phyloP scores from a whole-genome alignment of 2,329 filamentous ascomycete genomes.

The Aureobasidium sp. region DNA sequence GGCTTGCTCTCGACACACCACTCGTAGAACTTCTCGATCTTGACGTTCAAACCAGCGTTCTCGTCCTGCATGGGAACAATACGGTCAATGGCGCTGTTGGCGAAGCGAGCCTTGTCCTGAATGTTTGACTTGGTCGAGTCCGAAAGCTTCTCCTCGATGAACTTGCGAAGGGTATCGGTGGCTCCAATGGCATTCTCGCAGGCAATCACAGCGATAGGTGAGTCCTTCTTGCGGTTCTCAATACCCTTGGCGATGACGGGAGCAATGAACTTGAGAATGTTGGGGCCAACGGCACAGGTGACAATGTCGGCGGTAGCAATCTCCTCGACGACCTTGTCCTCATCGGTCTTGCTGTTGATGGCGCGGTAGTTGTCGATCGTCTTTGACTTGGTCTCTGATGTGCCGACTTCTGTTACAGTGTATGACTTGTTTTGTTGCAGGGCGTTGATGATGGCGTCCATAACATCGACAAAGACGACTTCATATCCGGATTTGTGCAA shows the following conservation, averaged over 20 bases:
- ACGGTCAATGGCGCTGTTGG: conserved; percentile 96
- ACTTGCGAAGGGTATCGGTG: conserved; percentile 75
- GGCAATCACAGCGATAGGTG: conserved; percentile 83
- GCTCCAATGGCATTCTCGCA: conserved; percentile 97
- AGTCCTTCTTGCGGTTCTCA: conserved; percentile 58
- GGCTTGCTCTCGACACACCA: conserved; percentile 92
- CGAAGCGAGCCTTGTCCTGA: conserved; percentile 72
- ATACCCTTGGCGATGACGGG: conserved; percentile 94
- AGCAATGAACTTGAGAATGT: conserved; percentile 93
- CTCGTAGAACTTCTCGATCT: conserved; percentile 97
- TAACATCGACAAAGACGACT: conserved; percentile 93
- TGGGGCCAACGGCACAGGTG: conserved; percentile 94
- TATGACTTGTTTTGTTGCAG: conserved; percentile 73
- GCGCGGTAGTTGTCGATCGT: conserved; percentile 92
- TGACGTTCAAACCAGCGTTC: conserved; percentile 77
- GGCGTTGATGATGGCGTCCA: conserved; percentile 70
- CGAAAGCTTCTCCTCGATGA: conserved; percentile 66
- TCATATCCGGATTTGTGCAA: conserved; percentile 92
- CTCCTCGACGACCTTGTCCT: conserved; percentile 73
- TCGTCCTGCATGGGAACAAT: conserved; percentile 89
- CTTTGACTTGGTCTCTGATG: conserved; percentile 71
- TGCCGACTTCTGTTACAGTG: conserved; percentile 86
- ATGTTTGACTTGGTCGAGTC: conserved; percentile 61
- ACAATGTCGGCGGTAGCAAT: conserved; percentile 84
- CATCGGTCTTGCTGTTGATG: conserved; percentile 86